These are phyloP conservation scores for Takakia lepidozioides DNA, from an alignment of 225 moss, liverwort and hornwort genomes.

Conservation along the genomic window DNA sequence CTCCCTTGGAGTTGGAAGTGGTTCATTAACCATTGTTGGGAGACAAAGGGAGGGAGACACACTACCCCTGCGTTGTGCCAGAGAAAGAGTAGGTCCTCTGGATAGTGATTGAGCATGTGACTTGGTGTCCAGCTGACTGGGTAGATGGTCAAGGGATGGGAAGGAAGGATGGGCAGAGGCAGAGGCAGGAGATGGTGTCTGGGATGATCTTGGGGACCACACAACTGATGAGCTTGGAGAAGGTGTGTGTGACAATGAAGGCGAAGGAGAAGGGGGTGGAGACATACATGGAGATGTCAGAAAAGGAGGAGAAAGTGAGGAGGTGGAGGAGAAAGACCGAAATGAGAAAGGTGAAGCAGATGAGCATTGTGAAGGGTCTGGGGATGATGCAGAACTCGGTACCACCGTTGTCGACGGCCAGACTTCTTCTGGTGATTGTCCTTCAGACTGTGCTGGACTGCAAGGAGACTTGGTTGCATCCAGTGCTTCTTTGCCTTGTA, in stretches of 20 bases:
- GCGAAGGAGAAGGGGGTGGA: constrained; percentile 10
- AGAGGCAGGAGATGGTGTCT: background rate
- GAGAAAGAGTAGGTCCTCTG: background rate
- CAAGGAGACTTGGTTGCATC: background rate
- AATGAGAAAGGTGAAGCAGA: constrained; percentile 25
- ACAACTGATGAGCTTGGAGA: constrained; percentile 11
- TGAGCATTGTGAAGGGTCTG: constrained; percentile 22
- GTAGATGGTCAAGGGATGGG: background rate
- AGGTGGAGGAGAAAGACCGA: constrained; percentile 18
- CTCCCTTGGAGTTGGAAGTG: constrained; percentile 1
- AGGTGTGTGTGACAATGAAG: constrained; percentile 6
- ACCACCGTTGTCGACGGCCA: constrained; percentile 1
- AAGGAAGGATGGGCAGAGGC: background rate
- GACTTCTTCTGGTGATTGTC: constrained; percentile 1
- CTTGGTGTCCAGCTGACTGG: constrained; percentile 1
- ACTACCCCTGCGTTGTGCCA: constrained; percentile 10
- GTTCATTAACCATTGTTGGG: constrained; percentile 1
- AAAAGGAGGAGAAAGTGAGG: constrained; percentile 15
- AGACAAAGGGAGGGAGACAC: background rate
- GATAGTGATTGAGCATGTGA: background rate
- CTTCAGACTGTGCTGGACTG: background rate
- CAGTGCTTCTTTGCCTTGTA: constrained; percentile 2
- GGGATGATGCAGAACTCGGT: constrained; percentile 5
- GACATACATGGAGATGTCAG: constrained; percentile 12
- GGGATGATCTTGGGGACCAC: constrained; percentile 9